Evolutionary conservation across 257 asterid genomes (phyloP).

Genomic region (Nicotiana obtusifolia): DNA sequence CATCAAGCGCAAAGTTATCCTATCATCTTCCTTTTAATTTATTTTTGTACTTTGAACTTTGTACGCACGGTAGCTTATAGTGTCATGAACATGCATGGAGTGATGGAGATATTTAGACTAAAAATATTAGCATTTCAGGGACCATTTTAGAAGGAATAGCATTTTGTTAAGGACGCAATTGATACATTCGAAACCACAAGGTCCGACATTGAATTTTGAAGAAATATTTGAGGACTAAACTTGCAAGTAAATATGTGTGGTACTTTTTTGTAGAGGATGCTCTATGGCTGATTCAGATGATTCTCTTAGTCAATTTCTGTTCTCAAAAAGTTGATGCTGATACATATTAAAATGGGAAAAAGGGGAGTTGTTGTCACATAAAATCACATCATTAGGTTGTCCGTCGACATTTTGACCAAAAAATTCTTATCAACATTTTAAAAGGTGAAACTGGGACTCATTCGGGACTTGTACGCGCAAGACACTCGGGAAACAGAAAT

Average conservation of each 20-base stretch:
- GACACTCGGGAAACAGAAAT: not conserved
- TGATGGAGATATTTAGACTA: too few relatives aligned
- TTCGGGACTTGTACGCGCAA: not conserved
- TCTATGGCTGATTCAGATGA: not conserved
- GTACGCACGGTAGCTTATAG: too few relatives aligned
- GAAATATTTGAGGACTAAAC: not conserved
- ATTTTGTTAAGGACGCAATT: not conserved
- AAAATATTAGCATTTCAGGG: not conserved
- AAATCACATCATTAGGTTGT: not conserved
- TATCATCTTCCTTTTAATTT: not conserved
- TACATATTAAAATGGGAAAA: not conserved
- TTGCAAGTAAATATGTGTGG: not conserved
- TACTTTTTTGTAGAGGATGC: not conserved
- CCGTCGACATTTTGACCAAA: not conserved
- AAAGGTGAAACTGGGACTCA: not conserved
- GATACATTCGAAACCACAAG: slow-evolving; percentile 1
- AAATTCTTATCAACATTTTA: not conserved
- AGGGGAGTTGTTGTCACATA: not conserved
- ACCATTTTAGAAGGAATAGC: not conserved
- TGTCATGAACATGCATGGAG: too few relatives aligned
- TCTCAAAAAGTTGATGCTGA: not conserved
- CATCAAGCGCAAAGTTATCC: not conserved
- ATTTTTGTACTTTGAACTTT: not conserved
- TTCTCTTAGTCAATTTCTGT: not conserved
- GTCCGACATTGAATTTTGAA: not conserved